Percentiles rank a stretch among this genome's conserved stretches.
phyloP scores from a whole-genome alignment of 2,329 filamentous ascomycete genomes.

The Microsporum canis region DNA sequence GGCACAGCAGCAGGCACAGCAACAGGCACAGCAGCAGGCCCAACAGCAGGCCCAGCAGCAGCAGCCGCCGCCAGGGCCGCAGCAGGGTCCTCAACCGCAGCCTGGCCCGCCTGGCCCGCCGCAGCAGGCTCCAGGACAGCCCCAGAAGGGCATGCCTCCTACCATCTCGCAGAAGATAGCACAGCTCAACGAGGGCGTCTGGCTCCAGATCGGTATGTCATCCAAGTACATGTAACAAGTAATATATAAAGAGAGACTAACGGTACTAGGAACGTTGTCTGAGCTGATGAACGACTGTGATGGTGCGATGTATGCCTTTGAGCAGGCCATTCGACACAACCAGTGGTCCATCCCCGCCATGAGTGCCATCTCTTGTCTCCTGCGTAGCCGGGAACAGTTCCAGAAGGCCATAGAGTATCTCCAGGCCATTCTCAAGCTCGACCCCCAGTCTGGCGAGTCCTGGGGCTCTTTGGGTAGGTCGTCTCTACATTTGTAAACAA shows the following conservation, averaged over 20 bases:
- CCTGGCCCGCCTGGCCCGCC: background rate
- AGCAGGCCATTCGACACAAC: constrained; percentile 79
- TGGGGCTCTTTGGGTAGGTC: constrained; percentile 83
- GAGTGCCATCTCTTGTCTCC: constrained; percentile 85
- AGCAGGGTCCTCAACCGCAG: background rate
- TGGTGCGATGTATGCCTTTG: constrained; percentile 80
- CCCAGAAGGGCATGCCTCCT: constrained; percentile 43
- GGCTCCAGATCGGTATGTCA: constrained; percentile 78
- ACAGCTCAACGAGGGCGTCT: constrained; percentile 73
- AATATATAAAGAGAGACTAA: constrained; percentile 14
- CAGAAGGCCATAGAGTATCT: constrained; percentile 89
- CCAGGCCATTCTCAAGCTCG: constrained; percentile 79
- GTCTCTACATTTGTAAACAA: background rate
- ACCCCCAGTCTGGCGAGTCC: constrained; percentile 80
- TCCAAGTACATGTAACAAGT: background rate
- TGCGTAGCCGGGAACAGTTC: constrained; percentile 86
- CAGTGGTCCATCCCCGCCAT: constrained; percentile 79
- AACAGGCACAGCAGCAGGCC: constrained; percentile 11
- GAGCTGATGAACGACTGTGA: constrained; percentile 83
- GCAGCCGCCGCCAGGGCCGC: constrained; percentile 43
- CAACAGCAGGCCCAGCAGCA: constrained; percentile 37
- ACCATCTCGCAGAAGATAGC: constrained; percentile 63
- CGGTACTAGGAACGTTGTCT: constrained; percentile 60
- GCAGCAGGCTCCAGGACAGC: background rate
- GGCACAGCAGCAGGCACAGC: constrained; percentile 6